These are phyloP conservation scores for Limnanthes douglasii DNA, from an alignment of 345 rosid genomes.

Conservation along the genomic window DNA sequence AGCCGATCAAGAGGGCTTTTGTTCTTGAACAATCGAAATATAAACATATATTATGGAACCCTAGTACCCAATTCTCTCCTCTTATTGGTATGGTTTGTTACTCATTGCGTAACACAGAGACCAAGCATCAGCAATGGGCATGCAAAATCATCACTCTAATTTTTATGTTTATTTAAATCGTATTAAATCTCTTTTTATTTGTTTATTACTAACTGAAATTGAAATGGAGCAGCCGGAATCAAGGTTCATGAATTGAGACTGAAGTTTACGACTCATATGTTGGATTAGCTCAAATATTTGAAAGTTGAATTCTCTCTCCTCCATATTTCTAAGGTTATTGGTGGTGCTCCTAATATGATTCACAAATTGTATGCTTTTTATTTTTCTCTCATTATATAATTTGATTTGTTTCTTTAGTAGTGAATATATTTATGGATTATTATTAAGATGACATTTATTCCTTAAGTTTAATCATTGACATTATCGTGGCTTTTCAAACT, in stretches of 20 bases:
- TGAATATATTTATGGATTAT: not conserved
- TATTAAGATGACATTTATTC: not conserved
- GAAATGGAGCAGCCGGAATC: conserved; percentile 25
- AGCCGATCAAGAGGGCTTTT: too few relatives aligned
- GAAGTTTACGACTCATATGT: conserved; percentile 29
- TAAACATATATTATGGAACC: too few relatives aligned
- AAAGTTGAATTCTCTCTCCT: conserved; percentile 53
- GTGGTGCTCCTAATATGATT: conserved; percentile 58
- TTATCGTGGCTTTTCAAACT: not conserved
- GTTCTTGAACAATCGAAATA: too few relatives aligned
- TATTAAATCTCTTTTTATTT: not conserved
- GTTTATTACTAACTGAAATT: too few relatives aligned
- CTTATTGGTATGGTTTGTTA: too few relatives aligned
- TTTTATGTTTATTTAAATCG: not conserved
- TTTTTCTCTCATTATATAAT: not conserved
- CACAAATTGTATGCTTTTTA: conserved; percentile 29
- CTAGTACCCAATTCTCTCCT: too few relatives aligned
- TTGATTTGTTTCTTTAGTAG: not conserved
- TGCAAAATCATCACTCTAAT: not conserved
- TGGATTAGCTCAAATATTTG: conserved; percentile 28
- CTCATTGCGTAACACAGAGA: not conserved
- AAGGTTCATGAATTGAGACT: conserved; percentile 50
- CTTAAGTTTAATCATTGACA: not conserved
- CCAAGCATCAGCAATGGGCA: conserved; percentile 16
- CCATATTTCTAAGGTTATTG: conserved; percentile 56